These are phyloP conservation scores for Cymodocea nodosa DNA, from an alignment of 116 monocot genomes.

Conservation along the genomic window DNA sequence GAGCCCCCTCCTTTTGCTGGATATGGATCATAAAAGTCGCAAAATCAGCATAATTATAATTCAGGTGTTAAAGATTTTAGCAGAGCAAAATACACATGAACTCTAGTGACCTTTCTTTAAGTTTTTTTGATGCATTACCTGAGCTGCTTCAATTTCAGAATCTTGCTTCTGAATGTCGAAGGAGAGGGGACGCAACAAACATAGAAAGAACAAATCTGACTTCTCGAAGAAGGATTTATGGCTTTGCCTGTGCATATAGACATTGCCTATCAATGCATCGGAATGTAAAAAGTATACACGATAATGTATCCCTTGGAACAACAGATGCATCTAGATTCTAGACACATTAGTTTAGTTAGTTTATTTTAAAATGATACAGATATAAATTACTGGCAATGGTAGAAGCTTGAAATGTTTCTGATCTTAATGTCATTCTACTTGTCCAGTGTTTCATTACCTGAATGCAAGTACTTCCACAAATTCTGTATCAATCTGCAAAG, in stretches of 20 bases:
- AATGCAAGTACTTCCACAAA: constrained; percentile 90
- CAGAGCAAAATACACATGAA: background rate
- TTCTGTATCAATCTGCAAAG: constrained; percentile 71
- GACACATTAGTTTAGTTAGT: no score
- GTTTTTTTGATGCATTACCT: constrained; percentile 27
- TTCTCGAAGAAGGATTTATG: constrained; percentile 85
- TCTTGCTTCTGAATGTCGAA: constrained; percentile 78
- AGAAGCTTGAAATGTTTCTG: no score
- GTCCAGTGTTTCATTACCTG: constrained; percentile 33
- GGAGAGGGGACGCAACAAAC: constrained; percentile 64
- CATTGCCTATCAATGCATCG: background rate
- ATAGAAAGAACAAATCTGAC: constrained; percentile 90
- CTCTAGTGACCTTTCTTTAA: background rate
- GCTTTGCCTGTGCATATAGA: constrained; percentile 56
- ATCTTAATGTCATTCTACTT: background rate
- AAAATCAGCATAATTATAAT: no score
- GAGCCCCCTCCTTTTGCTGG: no score
- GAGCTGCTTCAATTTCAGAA: constrained; percentile 79
- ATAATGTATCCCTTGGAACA: no score
- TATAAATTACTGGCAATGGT: no score
- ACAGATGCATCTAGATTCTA: no score
- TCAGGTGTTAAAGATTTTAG: no score
- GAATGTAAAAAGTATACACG: no score
- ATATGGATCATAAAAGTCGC: no score
- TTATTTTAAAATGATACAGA: no score